Conservation (phyloP, 2,329 filamentous ascomycete genomes). For the Venturiaceae sp. region DNA sequence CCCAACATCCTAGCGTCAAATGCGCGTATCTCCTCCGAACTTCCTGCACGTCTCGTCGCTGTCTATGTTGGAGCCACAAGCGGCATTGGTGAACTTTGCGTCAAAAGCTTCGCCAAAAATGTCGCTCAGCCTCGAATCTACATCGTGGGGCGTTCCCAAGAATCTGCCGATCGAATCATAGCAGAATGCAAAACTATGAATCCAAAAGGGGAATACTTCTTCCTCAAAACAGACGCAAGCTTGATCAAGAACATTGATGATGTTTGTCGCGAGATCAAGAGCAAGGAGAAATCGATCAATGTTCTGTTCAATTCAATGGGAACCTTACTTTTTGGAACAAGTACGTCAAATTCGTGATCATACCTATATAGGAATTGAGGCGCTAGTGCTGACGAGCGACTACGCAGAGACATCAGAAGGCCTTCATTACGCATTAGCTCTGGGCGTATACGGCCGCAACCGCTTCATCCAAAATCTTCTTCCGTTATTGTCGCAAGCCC, state of each 20-base stretch:
- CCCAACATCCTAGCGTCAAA: neutral
- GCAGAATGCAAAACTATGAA: neutral
- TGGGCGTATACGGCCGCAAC: neutral
- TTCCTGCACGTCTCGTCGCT: slow-evolving; percentile 9
- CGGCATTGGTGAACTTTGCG: slow-evolving; percentile 11
- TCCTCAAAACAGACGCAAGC: neutral
- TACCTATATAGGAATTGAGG: no score
- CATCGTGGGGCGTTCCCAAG: neutral
- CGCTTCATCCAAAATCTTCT: neutral
- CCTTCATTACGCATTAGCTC: neutral
- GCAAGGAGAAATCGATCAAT: neutral
- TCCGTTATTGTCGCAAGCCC: neutral
- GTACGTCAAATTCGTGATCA: neutral
- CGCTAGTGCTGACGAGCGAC: neutral
- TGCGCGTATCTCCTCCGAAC: neutral
- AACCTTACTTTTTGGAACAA: neutral
- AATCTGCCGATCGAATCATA: neutral
- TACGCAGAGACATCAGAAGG: neutral
- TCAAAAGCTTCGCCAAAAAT: slow-evolving; percentile 10
- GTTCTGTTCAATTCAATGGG: neutral
- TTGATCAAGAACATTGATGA: neutral
- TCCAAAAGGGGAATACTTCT: neutral
- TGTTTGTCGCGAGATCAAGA: neutral
- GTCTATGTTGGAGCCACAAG: slow-evolving; percentile 14
- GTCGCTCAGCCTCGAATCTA: slow-evolving; percentile 11